These are phyloP conservation scores for Melastoma candidum DNA, from an alignment of 441 rosid species.

Conservation along the genomic window DNA sequence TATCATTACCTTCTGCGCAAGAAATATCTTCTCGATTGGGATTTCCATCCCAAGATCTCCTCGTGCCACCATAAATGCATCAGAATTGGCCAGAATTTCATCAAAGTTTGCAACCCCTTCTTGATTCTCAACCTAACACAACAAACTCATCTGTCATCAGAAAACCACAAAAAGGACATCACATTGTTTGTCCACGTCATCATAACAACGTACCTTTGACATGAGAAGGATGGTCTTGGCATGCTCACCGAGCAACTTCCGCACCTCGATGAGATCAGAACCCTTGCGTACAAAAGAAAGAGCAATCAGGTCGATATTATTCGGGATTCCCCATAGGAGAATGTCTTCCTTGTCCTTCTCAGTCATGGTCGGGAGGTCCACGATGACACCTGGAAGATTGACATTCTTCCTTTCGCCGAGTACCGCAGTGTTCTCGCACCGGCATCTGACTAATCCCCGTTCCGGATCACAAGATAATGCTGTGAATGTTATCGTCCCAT, in stretches of 20 bases:
- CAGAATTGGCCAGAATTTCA: neutral
- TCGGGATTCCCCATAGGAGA: slow-evolving; percentile 1
- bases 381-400: slow-evolving; percentile 1
- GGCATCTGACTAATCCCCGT: slow-evolving; percentile 2
- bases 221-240: too few species aligned
- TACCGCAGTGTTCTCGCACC: slow-evolving; percentile 4
- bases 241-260: too few species aligned
- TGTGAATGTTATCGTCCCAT: slow-evolving; percentile 1
- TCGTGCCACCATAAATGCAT: slow-evolving; percentile 2
- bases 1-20: slow-evolving; percentile 2
- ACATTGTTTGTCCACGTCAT: too few species aligned
- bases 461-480: neutral
- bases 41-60: slow-evolving; percentile 6
- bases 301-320: too few species aligned
- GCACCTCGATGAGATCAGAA: too few species aligned
- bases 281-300: too few species aligned
- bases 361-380: slow-evolving; percentile 1
- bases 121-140: slow-evolving; percentile 3
- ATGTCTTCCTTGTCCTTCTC: slow-evolving; percentile 3
- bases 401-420: slow-evolving; percentile 4
- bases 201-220: too few species aligned
- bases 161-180: too few species aligned
- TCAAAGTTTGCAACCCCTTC: slow-evolving; percentile 2
- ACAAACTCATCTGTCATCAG: neutral
- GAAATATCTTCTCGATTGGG: slow-evolving; percentile 2